Conservation (phyloP, 257 asterid genomes). For the Ajuga chamaepitys region DNA sequence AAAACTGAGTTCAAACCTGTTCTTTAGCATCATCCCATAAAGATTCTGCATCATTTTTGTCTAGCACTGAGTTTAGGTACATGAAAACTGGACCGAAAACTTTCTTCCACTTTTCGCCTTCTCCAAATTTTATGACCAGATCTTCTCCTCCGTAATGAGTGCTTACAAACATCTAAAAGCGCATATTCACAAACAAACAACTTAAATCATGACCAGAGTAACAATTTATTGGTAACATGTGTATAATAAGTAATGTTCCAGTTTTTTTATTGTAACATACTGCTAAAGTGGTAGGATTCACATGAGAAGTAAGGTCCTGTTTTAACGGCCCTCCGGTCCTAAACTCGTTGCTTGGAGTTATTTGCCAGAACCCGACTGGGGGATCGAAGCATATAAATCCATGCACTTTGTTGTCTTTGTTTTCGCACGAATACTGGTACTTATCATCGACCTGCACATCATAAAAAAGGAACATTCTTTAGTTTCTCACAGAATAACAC, state of each 20-base stretch:
- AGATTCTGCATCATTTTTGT: conserved; percentile 25
- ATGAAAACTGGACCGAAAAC: conserved; percentile 78
- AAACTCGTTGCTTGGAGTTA: conserved; percentile 80
- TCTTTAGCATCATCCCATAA: conserved; percentile 73
- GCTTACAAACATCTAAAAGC: conserved; percentile 45
- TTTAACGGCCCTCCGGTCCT: conserved; percentile 85
- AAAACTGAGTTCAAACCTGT: conserved; percentile 28
- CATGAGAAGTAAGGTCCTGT: conserved; percentile 91
- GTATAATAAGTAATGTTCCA: no score
- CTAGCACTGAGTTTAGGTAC: conserved; percentile 49
- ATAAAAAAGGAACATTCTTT: not conserved
- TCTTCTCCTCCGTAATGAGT: conserved; percentile 64
- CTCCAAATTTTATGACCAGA: conserved; percentile 35
- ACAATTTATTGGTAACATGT: no score
- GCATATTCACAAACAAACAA: not conserved
- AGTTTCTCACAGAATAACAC: not conserved
- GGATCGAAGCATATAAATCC: conserved; percentile 70
- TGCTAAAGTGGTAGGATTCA: conserved; percentile 69
- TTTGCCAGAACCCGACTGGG: conserved; percentile 77
- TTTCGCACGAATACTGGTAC: conserved; percentile 72
- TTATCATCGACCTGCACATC: conserved; percentile 70
- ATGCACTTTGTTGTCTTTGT: conserved; percentile 72
- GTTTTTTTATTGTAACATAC: conserved; percentile 34
- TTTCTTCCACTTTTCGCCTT: conserved; percentile 77
- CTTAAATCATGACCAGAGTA: not conserved